A percentile compares a stretch with the other conserved stretches of the same genome.
These are phyloP conservation scores for Tricholoma sp. DNA, from an alignment of 768 basidiomycete genomes.

Conservation along the genomic window DNA sequence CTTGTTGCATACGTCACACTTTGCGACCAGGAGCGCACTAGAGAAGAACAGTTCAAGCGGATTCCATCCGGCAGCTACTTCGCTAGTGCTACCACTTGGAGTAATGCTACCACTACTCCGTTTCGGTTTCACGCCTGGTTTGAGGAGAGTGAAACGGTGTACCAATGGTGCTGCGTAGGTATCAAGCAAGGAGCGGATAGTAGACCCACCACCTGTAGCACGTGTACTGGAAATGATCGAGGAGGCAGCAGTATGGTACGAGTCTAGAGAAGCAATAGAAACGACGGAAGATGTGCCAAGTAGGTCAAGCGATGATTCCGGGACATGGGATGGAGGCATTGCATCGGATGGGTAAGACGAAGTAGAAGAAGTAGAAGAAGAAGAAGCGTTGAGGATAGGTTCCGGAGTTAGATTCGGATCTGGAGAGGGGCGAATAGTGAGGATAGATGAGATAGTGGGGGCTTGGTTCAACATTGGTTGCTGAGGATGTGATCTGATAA, in stretches of 20 bases:
- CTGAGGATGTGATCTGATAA: constrained; percentile 46
- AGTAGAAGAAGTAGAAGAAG: constrained; percentile 18
- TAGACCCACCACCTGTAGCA: constrained; percentile 77
- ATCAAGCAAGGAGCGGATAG: constrained; percentile 43
- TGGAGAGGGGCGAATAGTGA: constrained; percentile 59
- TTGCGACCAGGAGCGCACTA: constrained; percentile 63
- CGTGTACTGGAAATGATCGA: constrained; percentile 50
- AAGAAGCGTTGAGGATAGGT: constrained; percentile 33
- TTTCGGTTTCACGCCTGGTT: constrained; percentile 66
- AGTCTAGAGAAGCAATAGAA: constrained; percentile 54
- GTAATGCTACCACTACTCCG: constrained; percentile 26
- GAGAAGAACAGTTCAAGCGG: constrained; percentile 78
- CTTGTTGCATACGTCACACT: constrained; percentile 81
- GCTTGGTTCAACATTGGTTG: constrained; percentile 35
- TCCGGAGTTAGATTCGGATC: constrained; percentile 43
- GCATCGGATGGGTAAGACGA: constrained; percentile 14
- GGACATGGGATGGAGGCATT: constrained; percentile 4
- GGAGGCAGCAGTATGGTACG: constrained; percentile 57
- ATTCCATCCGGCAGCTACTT: constrained; percentile 51
- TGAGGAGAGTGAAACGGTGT: constrained; percentile 85
- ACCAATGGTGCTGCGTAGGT: constrained; percentile 47
- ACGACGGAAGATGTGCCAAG: constrained; percentile 41
- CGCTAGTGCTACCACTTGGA: constrained; percentile 23
- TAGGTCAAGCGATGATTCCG: constrained; percentile 26
- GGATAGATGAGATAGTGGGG: constrained; percentile 64